Base-by-base conservation (phyloP, 805 yeast species). In the Kregervanrija delftensis region DNA sequence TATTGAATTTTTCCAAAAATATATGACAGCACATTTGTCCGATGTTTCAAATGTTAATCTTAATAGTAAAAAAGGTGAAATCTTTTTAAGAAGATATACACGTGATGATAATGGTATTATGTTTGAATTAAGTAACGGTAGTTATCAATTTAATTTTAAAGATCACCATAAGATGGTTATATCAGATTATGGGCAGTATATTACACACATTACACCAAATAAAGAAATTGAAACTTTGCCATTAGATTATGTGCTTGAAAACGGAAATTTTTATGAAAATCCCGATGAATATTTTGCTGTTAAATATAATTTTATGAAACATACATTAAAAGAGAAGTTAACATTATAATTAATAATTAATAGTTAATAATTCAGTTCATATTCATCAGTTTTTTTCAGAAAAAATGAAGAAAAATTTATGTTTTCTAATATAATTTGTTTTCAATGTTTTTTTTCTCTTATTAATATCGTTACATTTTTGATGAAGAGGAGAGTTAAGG, bases 111-210 rank as follows among this genome's bases (percentile, higher is more conserved):
- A 80, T 50, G 87, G 77, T 61, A 87, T 90, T 45, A 85, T 90
- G 95, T 93, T 93, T 68, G 91, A 88, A 63, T 68, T 93, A 69
- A 86, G 95, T 59, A 87, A 89, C 59, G 96, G 96, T 15, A 82
- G 88, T 36, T 80, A 86, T 64, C 99, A 93, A 64, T 90, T 90
- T 69, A 93, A 93, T 66, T 93, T 93, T 67, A 84, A 84, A 62
- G 98, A 93, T 66, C 99, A 93, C 60, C 90, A 85, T 65, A 93
- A 93, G 66, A 67, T 90, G 44, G 81, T 95, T 47, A 63, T 91
- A 35, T 83, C 90, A 37, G 82, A 82, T 53, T 71, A 77, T 44
- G 97, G 96, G 16, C 72, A 76, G 48, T 78, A 79, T 38, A 74
- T 91, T 14, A 86, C 95, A 28, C 88, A 88, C 55, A 81, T 91